Evolutionary conservation across 768 basidiomycete species (phyloP), one percentile per base, ranked within the genome.

Genomic region (Agaricus subrufescens): DNA sequence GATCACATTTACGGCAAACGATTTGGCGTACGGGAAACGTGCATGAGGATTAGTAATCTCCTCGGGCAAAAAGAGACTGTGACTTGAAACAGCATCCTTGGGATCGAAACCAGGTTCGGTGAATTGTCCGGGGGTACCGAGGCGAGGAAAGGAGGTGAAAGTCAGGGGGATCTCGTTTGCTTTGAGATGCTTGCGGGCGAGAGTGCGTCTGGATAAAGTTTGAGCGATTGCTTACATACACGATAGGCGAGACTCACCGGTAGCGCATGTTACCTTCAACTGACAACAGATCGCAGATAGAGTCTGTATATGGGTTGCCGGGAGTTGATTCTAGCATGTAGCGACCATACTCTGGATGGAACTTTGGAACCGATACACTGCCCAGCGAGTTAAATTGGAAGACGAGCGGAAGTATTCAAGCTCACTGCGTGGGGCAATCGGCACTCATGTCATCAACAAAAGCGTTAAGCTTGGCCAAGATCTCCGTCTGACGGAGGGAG

Each of bases 321-420:
- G 97, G 97, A 0, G 96, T 99, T 2, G 94, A 94, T 69, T 99
- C 97, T 51, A 99, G 80, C 97, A 99, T 99, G 75, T 91, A 98
- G 39, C 95, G 83, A 40, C 97, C 97, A 74, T 98, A 99, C 71
- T 99, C 97, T 15, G 96, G 96, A 67, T 98, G 97, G 66, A 95
- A 98, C 11, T 87, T 89, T 2, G 97, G 97, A 26, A 93, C 82
- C 2, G 85, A 77, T 44, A 85, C 74, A 38, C 89, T 93, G 58
- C 30, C 54, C 48, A 48, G 43, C 46, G 40, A 31, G 40, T 40
- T 44, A 46, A 50, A 56, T 46, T 52, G 50, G 23, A 29, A 10
- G 23, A 38, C 47, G 3, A 14, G 14, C 12, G 11, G 5, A 40
- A 37, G 43, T 15, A 56, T 52, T 27, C 25, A 25, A 15, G 72